phyloP scores from a whole-genome alignment of 768 basidiomycete genomes.

The Daedaleopsis nitida region DNA sequence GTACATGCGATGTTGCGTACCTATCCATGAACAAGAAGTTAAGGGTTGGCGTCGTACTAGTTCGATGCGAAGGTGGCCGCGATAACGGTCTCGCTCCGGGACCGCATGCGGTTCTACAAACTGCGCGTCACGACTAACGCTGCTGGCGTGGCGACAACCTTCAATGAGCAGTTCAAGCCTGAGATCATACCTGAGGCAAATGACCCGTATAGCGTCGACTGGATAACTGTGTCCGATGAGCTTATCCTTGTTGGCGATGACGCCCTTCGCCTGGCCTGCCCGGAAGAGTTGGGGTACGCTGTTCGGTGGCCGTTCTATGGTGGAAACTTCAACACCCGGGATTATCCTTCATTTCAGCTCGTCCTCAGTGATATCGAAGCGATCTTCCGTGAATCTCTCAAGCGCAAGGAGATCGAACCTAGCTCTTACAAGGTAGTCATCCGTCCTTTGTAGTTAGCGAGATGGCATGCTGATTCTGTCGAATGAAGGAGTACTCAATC shows the following conservation, averaged over 20 bases:
- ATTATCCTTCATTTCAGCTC: constrained; percentile 71
- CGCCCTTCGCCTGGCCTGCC: constrained; percentile 71
- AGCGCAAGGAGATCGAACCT: constrained; percentile 54
- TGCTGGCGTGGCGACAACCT: constrained; percentile 68
- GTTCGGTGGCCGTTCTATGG: constrained; percentile 83
- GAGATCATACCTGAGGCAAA: constrained; percentile 85
- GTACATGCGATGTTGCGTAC: constrained; percentile 23
- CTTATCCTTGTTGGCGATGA: constrained; percentile 72
- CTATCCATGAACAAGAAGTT: neutral
- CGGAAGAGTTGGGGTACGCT: constrained; percentile 65
- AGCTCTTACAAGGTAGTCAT: constrained; percentile 60
- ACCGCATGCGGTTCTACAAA: constrained; percentile 87
- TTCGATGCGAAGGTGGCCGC: constrained; percentile 77
- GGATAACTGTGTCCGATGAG: constrained; percentile 60
- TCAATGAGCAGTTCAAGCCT: constrained; percentile 82
- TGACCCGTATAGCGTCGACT: constrained; percentile 82
- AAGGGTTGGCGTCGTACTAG: constrained; percentile 35
- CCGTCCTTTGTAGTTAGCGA: too few relatives aligned
- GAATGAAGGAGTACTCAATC: constrained; percentile 77
- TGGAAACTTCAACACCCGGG: constrained; percentile 78
- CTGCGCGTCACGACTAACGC: constrained; percentile 73
- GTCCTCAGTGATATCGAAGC: constrained; percentile 78
- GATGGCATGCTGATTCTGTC: too few relatives aligned
- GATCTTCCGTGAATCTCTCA: constrained; percentile 64
- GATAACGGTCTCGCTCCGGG: constrained; percentile 71